These are phyloP conservation scores for Starmerella asiatica DNA, from an alignment of 805 yeast species.

Conservation along the genomic window DNA sequence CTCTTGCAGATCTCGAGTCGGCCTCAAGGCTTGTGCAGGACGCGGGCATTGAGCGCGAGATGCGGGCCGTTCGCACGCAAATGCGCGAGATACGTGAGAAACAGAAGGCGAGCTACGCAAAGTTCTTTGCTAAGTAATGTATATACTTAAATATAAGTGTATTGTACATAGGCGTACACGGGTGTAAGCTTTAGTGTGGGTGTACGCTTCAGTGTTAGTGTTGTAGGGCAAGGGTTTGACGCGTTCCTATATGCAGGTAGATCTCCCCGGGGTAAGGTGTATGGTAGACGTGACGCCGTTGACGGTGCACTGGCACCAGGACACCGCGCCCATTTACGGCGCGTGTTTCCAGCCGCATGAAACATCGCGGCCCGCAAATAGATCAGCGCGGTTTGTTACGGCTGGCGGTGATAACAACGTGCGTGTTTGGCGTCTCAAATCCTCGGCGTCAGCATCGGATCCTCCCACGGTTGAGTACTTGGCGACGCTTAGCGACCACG, in stretches of 20 bases:
- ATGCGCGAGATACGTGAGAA: constrained; percentile 41
- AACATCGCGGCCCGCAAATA: constrained; percentile 9
- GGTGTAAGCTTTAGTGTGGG: no score
- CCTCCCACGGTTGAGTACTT: constrained; percentile 46
- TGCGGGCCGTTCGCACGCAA: constrained; percentile 42
- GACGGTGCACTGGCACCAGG: constrained; percentile 33
- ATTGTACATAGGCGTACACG: no score
- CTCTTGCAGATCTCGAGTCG: constrained; percentile 47
- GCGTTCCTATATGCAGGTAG: not conserved
- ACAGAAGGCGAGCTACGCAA: constrained; percentile 31
- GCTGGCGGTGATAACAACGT: constrained; percentile 92
- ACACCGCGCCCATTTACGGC: constrained; percentile 31
- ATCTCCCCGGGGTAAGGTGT: not conserved
- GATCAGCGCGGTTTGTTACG: constrained; percentile 48
- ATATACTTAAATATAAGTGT: no score
- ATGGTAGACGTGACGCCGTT: constrained; percentile 28
- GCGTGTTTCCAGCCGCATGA: constrained; percentile 28
- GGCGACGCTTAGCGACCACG: constrained; percentile 72
- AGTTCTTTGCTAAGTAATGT: constrained; percentile 24
- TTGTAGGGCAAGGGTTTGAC: no score
- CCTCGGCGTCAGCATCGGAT: constrained; percentile 13
- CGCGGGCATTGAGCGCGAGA: constrained; percentile 52
- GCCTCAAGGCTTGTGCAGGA: constrained; percentile 64
- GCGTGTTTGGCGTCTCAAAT: constrained; percentile 34
- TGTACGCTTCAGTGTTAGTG: no score